These are phyloP conservation scores for Amaranthus tricolor DNA, from an alignment of 179 eudicot genomes.

Conservation along the genomic window DNA sequence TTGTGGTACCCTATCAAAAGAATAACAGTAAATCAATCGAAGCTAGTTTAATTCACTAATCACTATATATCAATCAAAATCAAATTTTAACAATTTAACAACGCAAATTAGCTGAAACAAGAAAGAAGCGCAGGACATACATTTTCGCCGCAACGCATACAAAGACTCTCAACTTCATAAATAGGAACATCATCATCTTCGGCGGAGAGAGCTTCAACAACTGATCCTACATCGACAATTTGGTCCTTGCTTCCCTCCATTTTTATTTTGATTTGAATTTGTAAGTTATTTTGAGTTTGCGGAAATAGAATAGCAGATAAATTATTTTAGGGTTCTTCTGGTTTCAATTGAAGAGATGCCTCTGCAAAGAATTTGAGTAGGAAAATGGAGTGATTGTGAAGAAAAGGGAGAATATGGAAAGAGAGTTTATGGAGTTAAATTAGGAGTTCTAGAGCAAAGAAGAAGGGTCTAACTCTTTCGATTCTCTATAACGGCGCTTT, in stretches of 20 bases:
- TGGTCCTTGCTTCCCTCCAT: slow-evolving; percentile 34
- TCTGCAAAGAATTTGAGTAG: slow-evolving; percentile 7
- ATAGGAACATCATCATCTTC: slow-evolving; percentile 58
- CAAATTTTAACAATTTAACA: background rate
- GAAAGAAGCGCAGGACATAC: slow-evolving; percentile 31
- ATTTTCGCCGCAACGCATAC: slow-evolving; percentile 80
- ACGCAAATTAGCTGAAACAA: background rate
- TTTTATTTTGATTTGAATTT: background rate
- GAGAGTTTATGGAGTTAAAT: background rate
- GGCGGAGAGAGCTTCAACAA: slow-evolving; percentile 67
- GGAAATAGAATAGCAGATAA: background rate
- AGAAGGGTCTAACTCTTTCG: background rate
- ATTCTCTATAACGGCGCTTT: slow-evolving; percentile 17
- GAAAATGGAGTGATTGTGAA: background rate
- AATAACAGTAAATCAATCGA: background rate
- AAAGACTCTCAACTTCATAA: slow-evolving; percentile 75
- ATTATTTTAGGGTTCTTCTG: slow-evolving; percentile 13
- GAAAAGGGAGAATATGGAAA: background rate
- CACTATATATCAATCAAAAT: slow-evolving; percentile 1
- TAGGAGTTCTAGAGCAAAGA: background rate
- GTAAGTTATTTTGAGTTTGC: background rate
- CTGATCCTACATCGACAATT: slow-evolving; percentile 59
- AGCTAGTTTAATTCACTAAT: background rate
- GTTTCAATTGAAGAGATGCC: background rate
- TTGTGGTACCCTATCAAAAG: slow-evolving; percentile 63